Base-by-base conservation (phyloP, 495 filamentous ascomycete genomes). In the Chaetomidium leptoderma region DNA sequence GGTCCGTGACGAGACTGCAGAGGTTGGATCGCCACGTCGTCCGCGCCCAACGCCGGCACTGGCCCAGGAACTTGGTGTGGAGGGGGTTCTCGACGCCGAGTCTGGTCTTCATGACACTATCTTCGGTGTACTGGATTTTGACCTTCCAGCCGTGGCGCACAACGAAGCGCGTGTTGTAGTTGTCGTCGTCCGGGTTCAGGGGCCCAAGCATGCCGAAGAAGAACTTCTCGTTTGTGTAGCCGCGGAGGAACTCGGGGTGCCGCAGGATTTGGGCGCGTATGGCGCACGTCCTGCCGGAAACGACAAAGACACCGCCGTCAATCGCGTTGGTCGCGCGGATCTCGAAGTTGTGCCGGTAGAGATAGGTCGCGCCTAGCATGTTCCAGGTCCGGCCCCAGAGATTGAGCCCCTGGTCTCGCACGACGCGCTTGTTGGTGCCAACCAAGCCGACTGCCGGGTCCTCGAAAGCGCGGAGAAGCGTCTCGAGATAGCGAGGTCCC, bases 1-100 rank as follows among this genome's bases (percentile, higher is more conserved):
- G 43, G 29, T 64, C 82, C 8, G 72, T 71, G 54, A 83, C 72
- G 53, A 87, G 71, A 52, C 74, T 81, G 24, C 74, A 79, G 17
- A 75, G 62, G 66, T 87, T 87, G 66, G 78, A 84, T 6, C 86
- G 74, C 81, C 82, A 88, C 36, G 83, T 88, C 11, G 83, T 88
- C 17, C 85, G 78, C 0, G 75, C 73, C 84, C 83, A 87, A 6
- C 84, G 74, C 6, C 78, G 67, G 64, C 82, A 82, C 50, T 88
- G 84, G 23, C 72, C 75, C 32, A 83, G 66, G 61, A 84, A 87
- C 56, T 82, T 85, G 2, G 70, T 68, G 40, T 72, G 66, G 24
- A 73, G 72, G 0, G 63, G 61, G 1, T 39, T 13, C 16, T 49
- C 50, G 17, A 64, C 58, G 43, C 83, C 84, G 4, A 89, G 72